These are phyloP conservation scores for Fusarium luffae DNA, from an alignment of 2,329 filamentous ascomycete genomes.

Conservation along the genomic window DNA sequence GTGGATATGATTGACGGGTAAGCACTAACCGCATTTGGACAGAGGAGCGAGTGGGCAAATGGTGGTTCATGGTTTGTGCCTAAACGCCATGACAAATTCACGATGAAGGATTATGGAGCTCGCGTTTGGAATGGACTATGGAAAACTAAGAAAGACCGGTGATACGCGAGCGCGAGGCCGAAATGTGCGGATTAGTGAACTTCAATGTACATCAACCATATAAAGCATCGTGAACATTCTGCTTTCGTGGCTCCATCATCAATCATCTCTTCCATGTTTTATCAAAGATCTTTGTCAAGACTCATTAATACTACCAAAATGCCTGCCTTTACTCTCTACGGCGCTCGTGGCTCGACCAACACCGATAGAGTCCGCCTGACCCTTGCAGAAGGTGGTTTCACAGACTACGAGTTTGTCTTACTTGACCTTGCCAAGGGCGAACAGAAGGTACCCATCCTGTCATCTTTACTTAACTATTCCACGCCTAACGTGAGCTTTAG, in stretches of 20 bases:
- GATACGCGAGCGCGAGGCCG: background rate
- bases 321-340: background rate
- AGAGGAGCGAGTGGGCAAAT: slow-evolving; percentile 9
- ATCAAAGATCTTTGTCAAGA: rapidly evolving
- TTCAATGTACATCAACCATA: background rate
- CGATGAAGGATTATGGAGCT: background rate
- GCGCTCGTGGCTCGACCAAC: background rate
- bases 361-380: background rate
- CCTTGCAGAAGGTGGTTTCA: background rate
- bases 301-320: background rate
- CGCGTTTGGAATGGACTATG: background rate
- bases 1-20: rapidly evolving
- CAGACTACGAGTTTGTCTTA: background rate
- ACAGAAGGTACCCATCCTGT: no score
- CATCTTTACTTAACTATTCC: no score
- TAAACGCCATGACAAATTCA: background rate
- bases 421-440: background rate
- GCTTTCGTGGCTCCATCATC: no score
- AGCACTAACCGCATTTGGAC: background rate
- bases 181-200: background rate
- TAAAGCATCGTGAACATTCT: no score
- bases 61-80: rapidly evolving
- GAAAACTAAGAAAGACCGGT: background rate
- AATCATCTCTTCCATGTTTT: background rate
- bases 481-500: no score